Evolutionary conservation across 768 basidiomycete genomes (phyloP), one percentile per base, ranked within the genome.

Genomic region (Lactifluus subvellereus): DNA sequence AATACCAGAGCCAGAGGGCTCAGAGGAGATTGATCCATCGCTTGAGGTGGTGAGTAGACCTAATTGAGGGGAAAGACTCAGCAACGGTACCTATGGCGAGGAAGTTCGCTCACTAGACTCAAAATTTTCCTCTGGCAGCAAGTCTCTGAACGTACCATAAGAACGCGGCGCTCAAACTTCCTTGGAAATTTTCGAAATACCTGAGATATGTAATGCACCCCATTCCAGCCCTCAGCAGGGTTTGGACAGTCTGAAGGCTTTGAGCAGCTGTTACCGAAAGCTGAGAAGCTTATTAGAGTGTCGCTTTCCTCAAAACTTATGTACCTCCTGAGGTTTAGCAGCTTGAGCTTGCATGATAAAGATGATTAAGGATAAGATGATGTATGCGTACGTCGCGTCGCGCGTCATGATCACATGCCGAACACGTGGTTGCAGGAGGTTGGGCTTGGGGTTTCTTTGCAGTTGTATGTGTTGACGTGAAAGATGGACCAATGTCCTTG

Each of bases 101-200:
- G 45, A 42, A 35, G 43, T 30, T 30, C 49, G 47, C 20, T 58
- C 52, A 16, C 32, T 45, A 20, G 27, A 62, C 74, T 56, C 64
- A 87, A 91, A 92, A 70, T 91, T 91, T 58, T 91, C 90, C 47
- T 84, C 84, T 6, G 90, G 90, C 9, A 92, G 78, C 9, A 92
- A 72, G 68, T 89, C 86, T 70, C 89, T 91, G 54, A 4, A 2
- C 32, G 8, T 32, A 9, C 6, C 43, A 56, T 55, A 11, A 58
- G 3, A 13, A 10, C 57, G 59, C 37, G 33, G 14, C 37, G 35
- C 61, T 52, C 53, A 65, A 22, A 69, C 55, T 62, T 64, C 57
- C 10, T 49, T 47, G 52, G 27, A 7, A 43, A 67, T 59, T 16
- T 53, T 54, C 54, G 22, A 14, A 38, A 18, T 66, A 84, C 89